phyloP scores from a whole-genome alignment of 2,329 filamentous ascomycete genomes.

The Oidium heveae region DNA sequence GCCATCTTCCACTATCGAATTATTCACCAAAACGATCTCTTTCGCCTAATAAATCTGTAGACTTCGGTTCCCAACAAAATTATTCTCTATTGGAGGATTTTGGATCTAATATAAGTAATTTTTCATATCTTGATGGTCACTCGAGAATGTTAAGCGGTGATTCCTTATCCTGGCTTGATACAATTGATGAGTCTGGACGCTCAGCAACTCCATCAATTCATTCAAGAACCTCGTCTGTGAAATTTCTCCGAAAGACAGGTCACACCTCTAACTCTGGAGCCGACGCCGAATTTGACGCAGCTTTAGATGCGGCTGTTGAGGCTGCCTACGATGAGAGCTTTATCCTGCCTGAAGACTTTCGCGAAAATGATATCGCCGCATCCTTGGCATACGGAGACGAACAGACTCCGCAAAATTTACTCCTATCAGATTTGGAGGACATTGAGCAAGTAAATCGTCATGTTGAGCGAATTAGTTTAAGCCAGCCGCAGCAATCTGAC shows the following conservation, averaged over 20 bases:
- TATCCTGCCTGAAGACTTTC: slow-evolving; percentile 28
- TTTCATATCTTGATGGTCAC: slow-evolving; percentile 16
- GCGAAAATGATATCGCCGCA: slow-evolving; percentile 22
- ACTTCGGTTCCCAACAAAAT: slow-evolving; percentile 10
- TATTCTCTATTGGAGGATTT: slow-evolving; percentile 12
- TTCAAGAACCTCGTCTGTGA: slow-evolving; percentile 49
- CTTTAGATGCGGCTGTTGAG: slow-evolving; percentile 83
- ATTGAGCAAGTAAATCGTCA: slow-evolving; percentile 34
- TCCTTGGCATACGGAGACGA: slow-evolving; percentile 43
- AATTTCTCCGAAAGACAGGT: slow-evolving; percentile 42
- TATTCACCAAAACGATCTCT: slow-evolving; percentile 19
- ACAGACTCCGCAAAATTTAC: slow-evolving; percentile 48
- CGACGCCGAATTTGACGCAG: slow-evolving; percentile 80
- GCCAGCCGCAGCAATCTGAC: slow-evolving; percentile 9
- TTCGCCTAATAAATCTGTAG: slow-evolving; percentile 9
- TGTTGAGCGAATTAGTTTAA: slow-evolving; percentile 24
- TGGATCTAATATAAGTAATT: slow-evolving; percentile 15
- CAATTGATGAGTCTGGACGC: slow-evolving; percentile 69
- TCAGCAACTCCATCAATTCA: slow-evolving; percentile 60
- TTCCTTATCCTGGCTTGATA: slow-evolving; percentile 81
- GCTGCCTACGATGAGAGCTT: slow-evolving; percentile 85
- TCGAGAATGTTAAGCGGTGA: slow-evolving; percentile 43
- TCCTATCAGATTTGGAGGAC: slow-evolving; percentile 47
- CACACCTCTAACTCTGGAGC: slow-evolving; percentile 44
- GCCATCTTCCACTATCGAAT: slow-evolving; percentile 37